phyloP scores from a whole-genome alignment of 2,329 filamentous ascomycete genomes.

The Cyphellophora attinorum region DNA sequence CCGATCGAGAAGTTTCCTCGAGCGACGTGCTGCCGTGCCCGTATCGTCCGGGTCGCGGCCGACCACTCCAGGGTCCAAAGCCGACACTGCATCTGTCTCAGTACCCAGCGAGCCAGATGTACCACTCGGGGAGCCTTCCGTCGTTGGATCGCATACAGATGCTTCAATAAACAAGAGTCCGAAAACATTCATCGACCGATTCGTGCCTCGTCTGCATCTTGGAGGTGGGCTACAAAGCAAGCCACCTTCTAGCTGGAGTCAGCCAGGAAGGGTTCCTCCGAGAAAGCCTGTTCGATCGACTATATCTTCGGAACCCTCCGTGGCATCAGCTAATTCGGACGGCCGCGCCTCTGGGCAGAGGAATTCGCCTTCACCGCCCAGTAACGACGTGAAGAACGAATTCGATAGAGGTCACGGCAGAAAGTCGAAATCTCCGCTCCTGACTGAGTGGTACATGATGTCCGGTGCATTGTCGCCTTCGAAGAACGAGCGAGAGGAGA shows the following conservation, averaged over 20 bases:
- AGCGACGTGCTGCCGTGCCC: constrained; percentile 27
- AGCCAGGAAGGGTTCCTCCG: constrained; percentile 1
- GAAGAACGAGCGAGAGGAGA: no score
- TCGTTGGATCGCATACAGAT: constrained; percentile 6
- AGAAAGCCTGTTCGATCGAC: constrained; percentile 8
- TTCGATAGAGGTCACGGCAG: background rate
- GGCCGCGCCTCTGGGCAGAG: constrained; percentile 3
- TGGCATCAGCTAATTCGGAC: constrained; percentile 10
- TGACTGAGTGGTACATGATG: constrained; percentile 1
- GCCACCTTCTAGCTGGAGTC: constrained; percentile 5
- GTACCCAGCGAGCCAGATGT: constrained; percentile 41
- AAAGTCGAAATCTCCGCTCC: background rate
- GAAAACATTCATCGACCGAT: constrained; percentile 5
- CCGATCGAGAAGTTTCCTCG: constrained; percentile 44
- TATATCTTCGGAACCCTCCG: constrained; percentile 10
- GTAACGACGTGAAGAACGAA: constrained; percentile 11
- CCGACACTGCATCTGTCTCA: constrained; percentile 12
- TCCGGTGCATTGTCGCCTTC: background rate
- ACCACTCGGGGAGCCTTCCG: constrained; percentile 44
- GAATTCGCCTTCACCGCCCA: constrained; percentile 5
- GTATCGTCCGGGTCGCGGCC: constrained; percentile 1
- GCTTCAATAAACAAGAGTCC: background rate
- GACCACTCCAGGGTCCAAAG: constrained; percentile 6
- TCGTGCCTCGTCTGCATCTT: constrained; percentile 12
- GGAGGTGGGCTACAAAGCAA: constrained; percentile 17